These are phyloP conservation scores for Syzygium grande DNA, from an alignment of 345 rosid species.

Conservation along the genomic window DNA sequence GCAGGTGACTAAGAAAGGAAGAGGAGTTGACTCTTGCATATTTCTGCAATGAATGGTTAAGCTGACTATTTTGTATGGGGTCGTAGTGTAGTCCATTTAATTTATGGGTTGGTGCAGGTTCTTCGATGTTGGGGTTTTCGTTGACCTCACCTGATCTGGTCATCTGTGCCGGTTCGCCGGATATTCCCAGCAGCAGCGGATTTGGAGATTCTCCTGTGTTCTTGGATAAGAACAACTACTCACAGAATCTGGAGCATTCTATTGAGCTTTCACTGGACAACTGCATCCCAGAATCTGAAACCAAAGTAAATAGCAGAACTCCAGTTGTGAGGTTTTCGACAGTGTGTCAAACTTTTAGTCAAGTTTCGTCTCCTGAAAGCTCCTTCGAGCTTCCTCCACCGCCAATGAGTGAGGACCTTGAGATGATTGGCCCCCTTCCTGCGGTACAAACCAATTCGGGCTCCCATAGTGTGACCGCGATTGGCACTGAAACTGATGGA, in stretches of 20 bases:
- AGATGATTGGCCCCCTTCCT: slow-evolving; percentile 5
- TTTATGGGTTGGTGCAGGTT: slow-evolving; percentile 24
- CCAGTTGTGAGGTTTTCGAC: slow-evolving; percentile 63
- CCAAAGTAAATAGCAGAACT: slow-evolving; percentile 14
- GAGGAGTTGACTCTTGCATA: background rate
- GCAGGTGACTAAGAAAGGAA: background rate
- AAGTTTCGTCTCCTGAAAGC: slow-evolving; percentile 58
- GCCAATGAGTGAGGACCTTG: slow-evolving; percentile 7
- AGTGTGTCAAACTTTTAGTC: slow-evolving; percentile 43
- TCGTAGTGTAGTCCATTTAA: slow-evolving; percentile 4
- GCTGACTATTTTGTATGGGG: background rate
- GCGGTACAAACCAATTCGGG: slow-evolving; percentile 40
- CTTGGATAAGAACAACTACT: slow-evolving; percentile 5
- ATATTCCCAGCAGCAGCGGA: slow-evolving; percentile 24
- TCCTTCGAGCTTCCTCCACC: slow-evolving; percentile 72
- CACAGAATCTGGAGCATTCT: slow-evolving; percentile 11
- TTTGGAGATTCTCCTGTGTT: slow-evolving; percentile 42
- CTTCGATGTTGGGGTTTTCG: slow-evolving; percentile 53
- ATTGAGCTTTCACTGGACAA: slow-evolving; percentile 76
- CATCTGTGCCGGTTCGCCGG: slow-evolving; percentile 62
- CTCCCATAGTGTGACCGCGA: slow-evolving; percentile 3
- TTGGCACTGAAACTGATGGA: background rate
- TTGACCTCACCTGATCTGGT: slow-evolving; percentile 73
- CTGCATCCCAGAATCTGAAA: slow-evolving; percentile 38
- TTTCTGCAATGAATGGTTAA: background rate